A percentile compares a stretch with the other conserved stretches of the same genome.
These are phyloP conservation scores for Ettlia oleoabundans DNA, from an alignment of 139 green algal species.

Conservation along the genomic window DNA sequence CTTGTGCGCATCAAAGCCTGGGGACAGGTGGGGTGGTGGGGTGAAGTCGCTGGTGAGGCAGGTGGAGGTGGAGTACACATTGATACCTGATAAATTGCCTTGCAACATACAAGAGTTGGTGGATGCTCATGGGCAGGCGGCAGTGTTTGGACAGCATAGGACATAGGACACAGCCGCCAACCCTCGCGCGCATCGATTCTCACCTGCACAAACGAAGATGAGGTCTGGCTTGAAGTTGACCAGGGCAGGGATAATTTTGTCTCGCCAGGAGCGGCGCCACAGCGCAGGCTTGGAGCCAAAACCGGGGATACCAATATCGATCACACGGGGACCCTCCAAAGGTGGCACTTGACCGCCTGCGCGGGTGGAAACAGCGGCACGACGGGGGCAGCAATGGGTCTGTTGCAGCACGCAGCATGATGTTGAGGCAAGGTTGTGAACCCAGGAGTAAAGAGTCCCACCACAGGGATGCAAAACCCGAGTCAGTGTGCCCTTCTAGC, in stretches of 20 bases:
- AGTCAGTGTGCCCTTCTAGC: too few relatives aligned
- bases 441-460: too few relatives aligned
- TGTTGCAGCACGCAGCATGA: too few relatives aligned
- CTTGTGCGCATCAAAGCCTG: conserved; percentile 89
- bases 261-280: conserved; percentile 87
- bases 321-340: conserved; percentile 72
- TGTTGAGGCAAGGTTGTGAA: too few relatives aligned
- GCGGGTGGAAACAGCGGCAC: too few relatives aligned
- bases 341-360: conserved; percentile 31
- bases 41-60: not conserved
- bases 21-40: not conserved
- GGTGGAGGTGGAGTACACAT: too few relatives aligned
- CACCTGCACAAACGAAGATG: conserved; percentile 84
- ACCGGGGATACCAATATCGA: conserved; percentile 89
- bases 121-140: too few relatives aligned
- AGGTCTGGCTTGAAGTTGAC: conserved; percentile 82
- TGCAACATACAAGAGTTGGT: too few relatives aligned
- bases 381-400: too few relatives aligned
- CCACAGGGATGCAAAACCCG: too few relatives aligned
- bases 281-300: conserved; percentile 59
- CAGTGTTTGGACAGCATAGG: not conserved
- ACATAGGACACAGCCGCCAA: not conserved
- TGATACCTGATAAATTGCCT: too few relatives aligned
- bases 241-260: conserved; percentile 80
- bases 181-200: too few relatives aligned